Conservation (phyloP, 192 early-diverging fungal species). For the Jimgerdemannia lactiflua region DNA sequence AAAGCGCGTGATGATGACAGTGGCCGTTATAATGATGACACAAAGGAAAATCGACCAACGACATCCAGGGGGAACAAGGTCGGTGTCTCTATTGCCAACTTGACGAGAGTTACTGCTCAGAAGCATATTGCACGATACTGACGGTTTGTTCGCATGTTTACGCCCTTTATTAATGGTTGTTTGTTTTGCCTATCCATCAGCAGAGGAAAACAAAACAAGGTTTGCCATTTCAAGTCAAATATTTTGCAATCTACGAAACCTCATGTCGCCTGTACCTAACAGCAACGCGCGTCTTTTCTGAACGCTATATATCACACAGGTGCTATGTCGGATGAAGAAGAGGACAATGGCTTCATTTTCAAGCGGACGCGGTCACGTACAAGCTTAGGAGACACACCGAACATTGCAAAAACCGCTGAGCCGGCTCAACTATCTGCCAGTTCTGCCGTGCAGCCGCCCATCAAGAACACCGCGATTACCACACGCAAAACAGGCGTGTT, state of each 20-base stretch:
- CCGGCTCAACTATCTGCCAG: neutral
- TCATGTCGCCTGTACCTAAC: too few relatives aligned
- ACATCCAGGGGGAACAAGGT: neutral
- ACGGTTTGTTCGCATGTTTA: too few relatives aligned
- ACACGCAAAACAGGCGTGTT: neutral
- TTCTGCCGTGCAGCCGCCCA: neutral
- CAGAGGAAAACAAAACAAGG: too few relatives aligned
- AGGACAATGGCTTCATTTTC: conserved; percentile 17
- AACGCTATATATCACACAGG: neutral
- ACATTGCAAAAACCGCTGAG: neutral
- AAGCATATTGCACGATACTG: too few relatives aligned
- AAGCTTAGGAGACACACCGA: neutral
- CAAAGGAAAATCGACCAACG: neutral
- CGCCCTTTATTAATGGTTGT: too few relatives aligned
- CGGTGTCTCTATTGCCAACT: neutral
- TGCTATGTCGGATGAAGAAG: conserved; percentile 3
- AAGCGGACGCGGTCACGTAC: conserved; percentile 1
- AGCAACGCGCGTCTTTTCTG: too few relatives aligned
- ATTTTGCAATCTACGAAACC: too few relatives aligned
- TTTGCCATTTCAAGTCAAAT: too few relatives aligned
- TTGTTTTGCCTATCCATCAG: too few relatives aligned
- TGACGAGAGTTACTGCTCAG: too few relatives aligned
- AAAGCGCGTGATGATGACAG: neutral
- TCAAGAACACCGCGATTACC: neutral
- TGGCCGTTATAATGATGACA: neutral